Evolutionary conservation across 805 yeast genomes (phyloP), one percentile per base, ranked within the genome.

Genomic region (Lipomyces sp.): DNA sequence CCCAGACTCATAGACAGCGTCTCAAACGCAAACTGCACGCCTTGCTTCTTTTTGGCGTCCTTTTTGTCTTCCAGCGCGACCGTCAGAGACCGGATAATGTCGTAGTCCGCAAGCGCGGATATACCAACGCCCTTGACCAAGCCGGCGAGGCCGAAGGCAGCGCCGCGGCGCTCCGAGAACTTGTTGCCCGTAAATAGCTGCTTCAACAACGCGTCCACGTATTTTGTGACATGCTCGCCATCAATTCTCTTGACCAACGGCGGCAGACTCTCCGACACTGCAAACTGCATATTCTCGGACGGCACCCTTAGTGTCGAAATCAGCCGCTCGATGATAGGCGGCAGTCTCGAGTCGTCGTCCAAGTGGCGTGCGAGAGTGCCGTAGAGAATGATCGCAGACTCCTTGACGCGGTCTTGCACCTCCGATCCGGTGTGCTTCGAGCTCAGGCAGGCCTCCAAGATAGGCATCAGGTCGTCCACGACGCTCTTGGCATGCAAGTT

Each of bases 71-170:
- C 98, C 4, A 95, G 79, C 14, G 95, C 96, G 39, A 84, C 89
- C 4, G 79, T 76, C 54, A 93, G 70, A 39, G 76, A 77, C 49
- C 96, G 77, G 50, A 88, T 81, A 38, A 93, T 76, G 61, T 87
- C 95, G 63, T 79, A 81, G 43, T 84, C 83, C 10, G 86, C 77
- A 45, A 93, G 70, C 0, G 95, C 77, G 52, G 80, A 76, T 46
- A 93, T 80, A 59, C 98, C 98, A 21, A 81, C 77, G 51, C 99
- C 98, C 63, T 86, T 84, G 2, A 86, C 91, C 39, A 93, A 69
- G 57, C 99, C 99, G 21, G 98, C 86, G 61, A 93, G 77, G 67
- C 98, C 98, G 70, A 86, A 89, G 1, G 98, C 98, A 1, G 96
- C 91, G 63, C 98, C 99, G 58, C 91, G 78, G 65, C 96, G 77